These are phyloP conservation scores for Mycena capillaripes DNA, from an alignment of 768 basidiomycete genomes.

Conservation along the genomic window DNA sequence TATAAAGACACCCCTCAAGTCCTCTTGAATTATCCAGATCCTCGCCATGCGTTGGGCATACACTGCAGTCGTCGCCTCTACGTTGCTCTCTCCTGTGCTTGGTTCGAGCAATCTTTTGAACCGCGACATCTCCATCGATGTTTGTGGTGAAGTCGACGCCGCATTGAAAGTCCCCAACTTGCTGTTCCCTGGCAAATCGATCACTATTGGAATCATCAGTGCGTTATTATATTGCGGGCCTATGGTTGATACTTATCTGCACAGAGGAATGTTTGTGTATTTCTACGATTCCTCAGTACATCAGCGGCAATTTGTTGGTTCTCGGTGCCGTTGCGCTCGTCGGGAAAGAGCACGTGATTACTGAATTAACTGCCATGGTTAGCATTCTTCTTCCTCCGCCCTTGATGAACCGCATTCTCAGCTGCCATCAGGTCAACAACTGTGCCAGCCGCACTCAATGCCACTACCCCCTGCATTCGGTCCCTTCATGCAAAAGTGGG, in stretches of 20 bases:
- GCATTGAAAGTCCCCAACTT: conserved; percentile 46
- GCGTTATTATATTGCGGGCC: conserved; percentile 8
- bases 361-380: conserved; percentile 53
- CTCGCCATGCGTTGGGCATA: conserved; percentile 3
- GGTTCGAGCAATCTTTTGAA: neutral
- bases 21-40: neutral
- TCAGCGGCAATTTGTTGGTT: conserved; percentile 49
- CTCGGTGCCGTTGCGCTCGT: conserved; percentile 44
- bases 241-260: neutral
- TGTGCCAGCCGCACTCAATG: conserved; percentile 45
- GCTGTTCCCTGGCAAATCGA: conserved; percentile 37
- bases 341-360: conserved; percentile 47
- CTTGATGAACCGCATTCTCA: neutral
- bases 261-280: conserved; percentile 61
- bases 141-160: conserved; percentile 55
- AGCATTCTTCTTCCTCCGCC: neutral
- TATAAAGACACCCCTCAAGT: neutral
- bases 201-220: conserved; percentile 50
- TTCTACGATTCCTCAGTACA: conserved; percentile 52
- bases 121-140: conserved; percentile 42
- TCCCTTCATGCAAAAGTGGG: conserved; percentile 50
- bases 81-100: neutral
- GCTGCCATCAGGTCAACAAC: conserved; percentile 40
- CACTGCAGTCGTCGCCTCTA: conserved; percentile 2
- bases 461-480: conserved; percentile 56